phyloP scores from a whole-genome alignment of 805 yeast species.

The Tetrapisispora pingtungensis region DNA sequence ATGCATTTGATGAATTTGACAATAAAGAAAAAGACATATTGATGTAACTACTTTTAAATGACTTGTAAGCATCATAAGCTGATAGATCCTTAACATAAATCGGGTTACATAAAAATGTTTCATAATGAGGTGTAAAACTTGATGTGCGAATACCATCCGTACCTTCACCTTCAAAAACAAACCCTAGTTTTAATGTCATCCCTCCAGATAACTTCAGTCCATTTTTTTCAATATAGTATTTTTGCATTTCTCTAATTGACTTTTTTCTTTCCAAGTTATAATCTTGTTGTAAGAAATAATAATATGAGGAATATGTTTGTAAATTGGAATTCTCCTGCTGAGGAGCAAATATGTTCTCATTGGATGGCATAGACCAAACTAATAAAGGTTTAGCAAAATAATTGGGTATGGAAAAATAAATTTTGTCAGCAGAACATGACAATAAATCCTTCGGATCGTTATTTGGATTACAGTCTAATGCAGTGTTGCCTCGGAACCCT shows the following conservation, averaged over 20 bases:
- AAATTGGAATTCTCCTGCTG: constrained; percentile 32
- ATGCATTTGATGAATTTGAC: constrained; percentile 34
- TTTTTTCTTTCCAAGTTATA: constrained; percentile 10
- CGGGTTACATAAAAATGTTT: constrained; percentile 50
- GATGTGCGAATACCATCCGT: constrained; percentile 32
- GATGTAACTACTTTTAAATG: constrained; percentile 72
- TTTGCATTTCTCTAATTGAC: constrained; percentile 17
- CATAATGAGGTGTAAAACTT: constrained; percentile 49
- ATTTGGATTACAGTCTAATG: constrained; percentile 50
- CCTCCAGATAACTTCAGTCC: constrained; percentile 55
- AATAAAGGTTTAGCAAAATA: constrained; percentile 45
- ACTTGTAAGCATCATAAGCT: constrained; percentile 68
- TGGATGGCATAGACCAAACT: constrained; percentile 49
- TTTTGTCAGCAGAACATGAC: constrained; percentile 49
- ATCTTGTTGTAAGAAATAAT: constrained; percentile 33
- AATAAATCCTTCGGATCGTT: constrained; percentile 63
- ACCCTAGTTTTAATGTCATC: constrained; percentile 46
- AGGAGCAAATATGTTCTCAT: constrained; percentile 38
- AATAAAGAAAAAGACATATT: constrained; percentile 56
- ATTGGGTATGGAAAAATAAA: constrained; percentile 69
- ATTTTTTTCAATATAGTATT: constrained; percentile 36
- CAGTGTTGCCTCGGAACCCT: constrained; percentile 55
- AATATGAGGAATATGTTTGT: constrained; percentile 39
- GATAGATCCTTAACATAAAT: constrained; percentile 35
- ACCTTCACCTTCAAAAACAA: constrained; percentile 41